Base-by-base conservation (phyloP, 2,329 filamentous ascomycete species). In the Aureobasidium sp. region DNA sequence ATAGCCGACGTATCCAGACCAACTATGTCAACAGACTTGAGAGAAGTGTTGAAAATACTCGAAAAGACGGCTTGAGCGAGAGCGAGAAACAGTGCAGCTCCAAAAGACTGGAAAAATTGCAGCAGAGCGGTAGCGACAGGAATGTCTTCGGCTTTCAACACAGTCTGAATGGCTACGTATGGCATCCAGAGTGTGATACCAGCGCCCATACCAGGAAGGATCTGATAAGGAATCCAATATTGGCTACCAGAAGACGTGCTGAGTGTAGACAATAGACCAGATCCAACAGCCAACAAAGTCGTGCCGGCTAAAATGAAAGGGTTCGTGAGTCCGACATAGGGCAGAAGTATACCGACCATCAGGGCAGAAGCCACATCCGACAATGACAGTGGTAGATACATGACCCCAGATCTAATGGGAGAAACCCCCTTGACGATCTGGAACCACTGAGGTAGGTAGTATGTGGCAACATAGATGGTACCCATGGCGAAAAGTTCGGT, bases 151-250 rank as follows among this genome's bases (percentile, higher is more conserved):
- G 68, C 68, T 1, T 76, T 74, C 0, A 81, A 72, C 0, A 72
- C 75, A 2, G 78, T 75, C 63, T 81, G 79, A 1, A 78, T 76
- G 2, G 76, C 77, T 57, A 80, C 73, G 27, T 79, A 72, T 0
- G 76, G 72, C 63, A 80, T 77, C 63, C 80, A 78, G 75, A 80
- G 79, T 37, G 78, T 77, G 39, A 78, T 69, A 44, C 79, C 79
- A 29, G 79, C 73, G 36, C 79, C 79, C 1, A 74, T 70, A 32
- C 72, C 72, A 57, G 72, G 72, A 51, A 74, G 53, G 53, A 72
- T 66, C 48, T 74, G 73, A 62, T 73, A 75, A 32, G 73, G 72
- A 55, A 75, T 75, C 74, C 74, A 76, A 62, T 74, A 70, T 20
- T 73, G 46, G n/a, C 69, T 70, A 59, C 70, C 70, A 12, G 76